Percentiles rank a stretch among this genome's conserved stretches.
phyloP scores from a whole-genome alignment of 345 rosid genomes.

The Dipteronia sinensis region DNA sequence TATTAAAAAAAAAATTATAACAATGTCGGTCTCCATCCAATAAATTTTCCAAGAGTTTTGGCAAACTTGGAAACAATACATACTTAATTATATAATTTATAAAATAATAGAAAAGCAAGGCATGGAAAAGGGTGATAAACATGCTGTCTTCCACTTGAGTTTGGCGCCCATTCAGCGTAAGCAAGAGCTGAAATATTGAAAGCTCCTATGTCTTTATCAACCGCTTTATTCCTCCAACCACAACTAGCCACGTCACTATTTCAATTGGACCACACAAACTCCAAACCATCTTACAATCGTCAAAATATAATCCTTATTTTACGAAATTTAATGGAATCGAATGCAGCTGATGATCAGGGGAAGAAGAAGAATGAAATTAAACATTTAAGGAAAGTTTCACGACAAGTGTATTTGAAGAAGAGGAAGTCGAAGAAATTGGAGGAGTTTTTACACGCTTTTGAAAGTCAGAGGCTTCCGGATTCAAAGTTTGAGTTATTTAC shows the following conservation, averaged over 20 bases:
- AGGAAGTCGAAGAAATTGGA: neutral
- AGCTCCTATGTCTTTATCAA: neutral
- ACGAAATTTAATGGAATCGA: too few species aligned
- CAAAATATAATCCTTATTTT: too few species aligned
- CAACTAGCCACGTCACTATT: too few species aligned
- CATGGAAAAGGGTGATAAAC: neutral
- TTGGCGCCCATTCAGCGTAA: neutral
- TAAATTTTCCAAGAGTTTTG: neutral
- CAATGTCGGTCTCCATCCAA: neutral
- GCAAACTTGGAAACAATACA: neutral
- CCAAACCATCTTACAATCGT: neutral
- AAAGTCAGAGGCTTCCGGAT: neutral
- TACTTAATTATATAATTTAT: too few species aligned
- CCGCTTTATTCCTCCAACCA: neutral
- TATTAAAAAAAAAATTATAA: too few species aligned
- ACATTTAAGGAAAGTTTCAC: neutral
- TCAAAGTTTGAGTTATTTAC: too few species aligned
- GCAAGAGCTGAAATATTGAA: constrained; percentile 1
- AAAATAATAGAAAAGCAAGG: too few species aligned
- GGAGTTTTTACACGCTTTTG: neutral
- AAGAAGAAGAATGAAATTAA: neutral
- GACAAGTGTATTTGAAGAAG: neutral
- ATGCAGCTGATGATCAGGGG: too few species aligned
- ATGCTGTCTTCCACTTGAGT: neutral
- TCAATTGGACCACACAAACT: too few species aligned